A percentile compares a stretch with the other conserved stretches of the same genome.
These are phyloP conservation scores for Metschnikowia amazonensis DNA, from an alignment of 805 yeast genomes.

Conservation along the genomic window DNA sequence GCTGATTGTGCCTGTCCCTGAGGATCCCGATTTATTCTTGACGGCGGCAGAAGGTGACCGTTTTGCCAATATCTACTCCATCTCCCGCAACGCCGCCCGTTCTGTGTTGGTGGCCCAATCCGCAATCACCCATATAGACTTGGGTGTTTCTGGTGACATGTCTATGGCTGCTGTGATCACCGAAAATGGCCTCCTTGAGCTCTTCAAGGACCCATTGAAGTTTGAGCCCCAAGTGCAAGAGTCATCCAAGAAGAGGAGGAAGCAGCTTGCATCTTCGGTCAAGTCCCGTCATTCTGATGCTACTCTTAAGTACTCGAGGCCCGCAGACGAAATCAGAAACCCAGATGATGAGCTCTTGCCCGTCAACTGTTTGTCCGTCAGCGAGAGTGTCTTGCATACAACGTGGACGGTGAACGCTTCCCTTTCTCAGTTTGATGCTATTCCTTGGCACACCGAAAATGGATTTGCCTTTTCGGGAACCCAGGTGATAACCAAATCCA, in stretches of 20 bases:
- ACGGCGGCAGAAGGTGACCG: slow-evolving; percentile 79
- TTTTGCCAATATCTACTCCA: slow-evolving; percentile 67
- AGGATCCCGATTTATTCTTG: slow-evolving; percentile 45
- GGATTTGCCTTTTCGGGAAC: slow-evolving; percentile 25
- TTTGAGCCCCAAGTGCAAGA: slow-evolving; percentile 21
- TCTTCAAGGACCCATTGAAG: slow-evolving; percentile 58
- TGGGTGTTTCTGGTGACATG: slow-evolving; percentile 27
- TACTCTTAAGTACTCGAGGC: slow-evolving; percentile 45
- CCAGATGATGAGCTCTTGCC: slow-evolving; percentile 27
- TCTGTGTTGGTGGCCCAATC: slow-evolving; percentile 69
- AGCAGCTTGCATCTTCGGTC: slow-evolving; percentile 38
- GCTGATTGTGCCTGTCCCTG: slow-evolving; percentile 39
- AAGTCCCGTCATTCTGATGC: slow-evolving; percentile 51
- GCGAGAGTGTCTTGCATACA: slow-evolving; percentile 17
- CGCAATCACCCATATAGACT: slow-evolving; percentile 47
- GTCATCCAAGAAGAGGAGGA: slow-evolving; percentile 36
- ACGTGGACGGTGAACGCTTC: slow-evolving; percentile 64
- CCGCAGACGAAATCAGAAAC: slow-evolving; percentile 35
- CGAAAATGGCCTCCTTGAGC: slow-evolving; percentile 71
- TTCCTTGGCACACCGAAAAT: slow-evolving; percentile 44
- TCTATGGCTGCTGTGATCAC: slow-evolving; percentile 54
- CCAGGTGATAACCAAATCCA: slow-evolving; percentile 31
- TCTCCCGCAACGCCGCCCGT: slow-evolving; percentile 41
- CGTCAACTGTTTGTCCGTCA: slow-evolving; percentile 24
- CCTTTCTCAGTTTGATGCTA: slow-evolving; percentile 52